Evolutionary conservation across 257 asterid genomes (phyloP), one percentile per base, ranked within the genome.

Genomic region (Salvia rosmarinus): DNA sequence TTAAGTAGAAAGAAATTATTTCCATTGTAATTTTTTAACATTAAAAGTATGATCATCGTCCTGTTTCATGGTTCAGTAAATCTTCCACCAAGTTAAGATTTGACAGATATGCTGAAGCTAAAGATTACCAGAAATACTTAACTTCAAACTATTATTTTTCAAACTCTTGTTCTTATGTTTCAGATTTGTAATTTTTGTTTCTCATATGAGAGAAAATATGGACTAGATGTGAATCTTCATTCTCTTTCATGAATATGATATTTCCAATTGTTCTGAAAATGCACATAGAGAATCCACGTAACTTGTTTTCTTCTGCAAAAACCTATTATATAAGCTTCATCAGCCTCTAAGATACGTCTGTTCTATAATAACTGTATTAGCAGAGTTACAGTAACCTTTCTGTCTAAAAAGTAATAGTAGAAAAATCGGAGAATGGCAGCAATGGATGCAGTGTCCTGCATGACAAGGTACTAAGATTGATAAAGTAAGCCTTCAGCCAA

Each of bases 21-120:
- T 28, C 57, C n/a, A n/a, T n/a, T n/a, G n/a, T n/a, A 44, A 1
- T 6, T 13, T 44, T 44, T 44, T 0, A 13, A 4, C 52, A 46
- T 46, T 13, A 55, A 64, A 64, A 40, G 20, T 46, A 51, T 3
- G 28, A 43, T 42, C 35, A 23, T 19, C 8, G 25, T 75, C 20
- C 34, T 58, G 39, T 23, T 19, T 47, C 30, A 19, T 58, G 10
- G 3, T 60, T 67, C 16, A 11, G 37, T 58, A 61, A 71, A 21
- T 16, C 46, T 72, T 62, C 46, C 65, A 37, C 35, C 58, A 62
- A 62, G 17, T 47, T 14, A 20, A 65, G 60, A 30, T 65, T 32
- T 43, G 28, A 23, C 65, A 35, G 10, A 55, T 19, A 28, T 71
- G 23, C 60, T 59, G 47, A 21, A 23, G 77, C 71, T 51, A 52